Percentiles rank a stretch among this genome's conserved stretches.
These are phyloP conservation scores for Marsdenia floribunda DNA, from an alignment of 257 asterid species.

Conservation along the genomic window DNA sequence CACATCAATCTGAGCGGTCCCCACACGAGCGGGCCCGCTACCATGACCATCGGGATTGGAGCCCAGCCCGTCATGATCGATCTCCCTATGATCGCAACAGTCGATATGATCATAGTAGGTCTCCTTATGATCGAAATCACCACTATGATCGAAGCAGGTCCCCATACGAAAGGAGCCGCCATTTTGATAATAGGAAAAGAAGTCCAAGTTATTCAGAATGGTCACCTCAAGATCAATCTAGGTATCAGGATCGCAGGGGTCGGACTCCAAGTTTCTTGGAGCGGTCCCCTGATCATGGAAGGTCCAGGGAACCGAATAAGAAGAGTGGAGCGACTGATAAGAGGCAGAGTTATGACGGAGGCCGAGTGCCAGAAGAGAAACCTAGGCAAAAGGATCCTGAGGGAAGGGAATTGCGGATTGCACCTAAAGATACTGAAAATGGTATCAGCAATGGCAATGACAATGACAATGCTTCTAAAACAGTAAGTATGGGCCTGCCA, in stretches of 20 bases:
- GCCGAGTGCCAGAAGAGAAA: constrained; percentile 66
- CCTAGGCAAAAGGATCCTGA: constrained; percentile 39
- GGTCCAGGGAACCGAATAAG: constrained; percentile 44
- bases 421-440: constrained; percentile 47
- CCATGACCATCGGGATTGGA: constrained; percentile 50
- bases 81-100: constrained; percentile 46
- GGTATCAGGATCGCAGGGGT: constrained; percentile 60
- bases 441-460: constrained; percentile 36
- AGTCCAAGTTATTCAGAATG: constrained; percentile 64
- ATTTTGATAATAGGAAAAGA: constrained; percentile 54
- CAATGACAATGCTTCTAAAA: constrained; percentile 29
- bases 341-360: constrained; percentile 38
- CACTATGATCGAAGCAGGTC: constrained; percentile 65
- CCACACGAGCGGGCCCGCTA: constrained; percentile 60
- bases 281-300: constrained; percentile 63
- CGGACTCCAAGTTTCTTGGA: constrained; percentile 51
- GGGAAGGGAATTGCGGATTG: constrained; percentile 38
- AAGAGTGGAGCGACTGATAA: constrained; percentile 54
- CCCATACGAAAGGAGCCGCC: constrained; percentile 64
- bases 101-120: constrained; percentile 31
- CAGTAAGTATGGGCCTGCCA: constrained; percentile 29
- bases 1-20: constrained; percentile 71
- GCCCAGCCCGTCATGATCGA: constrained; percentile 45
- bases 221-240: constrained; percentile 66
- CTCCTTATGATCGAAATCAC: constrained; percentile 45